Base-by-base conservation (phyloP, 1,139 yeast genomes). In the Pichia sp. region DNA sequence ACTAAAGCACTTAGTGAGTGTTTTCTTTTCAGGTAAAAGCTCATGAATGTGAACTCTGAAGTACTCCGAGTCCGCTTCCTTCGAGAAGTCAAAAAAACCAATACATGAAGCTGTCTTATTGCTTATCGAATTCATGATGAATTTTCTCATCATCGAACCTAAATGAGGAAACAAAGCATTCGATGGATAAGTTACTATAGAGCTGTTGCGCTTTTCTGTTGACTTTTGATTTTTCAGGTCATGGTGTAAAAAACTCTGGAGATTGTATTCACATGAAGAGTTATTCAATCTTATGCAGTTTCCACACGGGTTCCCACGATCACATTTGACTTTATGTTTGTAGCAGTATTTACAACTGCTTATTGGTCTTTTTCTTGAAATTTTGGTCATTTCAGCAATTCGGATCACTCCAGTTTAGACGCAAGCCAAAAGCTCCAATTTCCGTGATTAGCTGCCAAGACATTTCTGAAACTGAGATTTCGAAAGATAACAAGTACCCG, bases 311-410 rank as follows among this genome's bases (percentile, higher is more conserved):
- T 2, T 13, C 3, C 36, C 47, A 45, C 36, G 47, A 30, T 45
- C 47, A 8, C 47, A 45, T 30, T 45, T 45, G 6, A 45, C 34
- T 13, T 23, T 45, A n/a, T 45, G 47, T 11, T 26, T 8, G 29
- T 45, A 45, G 38, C 47, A 45, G 15, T 45, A 45, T 29, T 29
- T 5, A 6, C 47, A 45, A n/a, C 47, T 45, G 15, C 16, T 45
- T 2, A 45, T 45, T 11, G 16, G 11, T n/a, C 47, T 5, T 4
- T 29, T 16, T 45, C 47, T 26, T 11, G 47, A 26, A 19, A 45
- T n/a, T 6, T 30, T 45, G 11, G 38, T 5, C 47, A 45, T 45
- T 45, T 13, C 29, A 23, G 26, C 26, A 23, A 23, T 23, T 23
- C 26, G 26, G 26, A 23, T 23, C 26, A 23, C 26, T 23, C 26